Conservation (phyloP, 441 rosid species). For the Arabidopsis lyrata region DNA sequence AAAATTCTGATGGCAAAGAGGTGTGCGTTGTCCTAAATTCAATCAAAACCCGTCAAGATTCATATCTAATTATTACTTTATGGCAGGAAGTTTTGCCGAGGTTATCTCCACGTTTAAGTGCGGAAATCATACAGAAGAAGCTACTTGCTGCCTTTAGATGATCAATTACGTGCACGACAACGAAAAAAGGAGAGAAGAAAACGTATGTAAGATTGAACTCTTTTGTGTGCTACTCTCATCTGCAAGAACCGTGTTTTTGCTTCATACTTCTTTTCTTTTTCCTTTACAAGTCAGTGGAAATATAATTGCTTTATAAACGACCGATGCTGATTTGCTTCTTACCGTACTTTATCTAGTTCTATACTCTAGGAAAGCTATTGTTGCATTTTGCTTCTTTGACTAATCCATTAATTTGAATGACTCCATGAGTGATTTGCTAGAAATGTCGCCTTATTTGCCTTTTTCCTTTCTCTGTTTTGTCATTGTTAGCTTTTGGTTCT, state of each 20-base stretch:
- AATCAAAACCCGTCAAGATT: background rate
- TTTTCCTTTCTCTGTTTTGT: conserved; percentile 32
- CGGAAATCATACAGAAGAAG: conserved; percentile 81
- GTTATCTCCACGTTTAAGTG: conserved; percentile 78
- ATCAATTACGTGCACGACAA: conserved; percentile 42
- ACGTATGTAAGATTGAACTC: conserved; percentile 26
- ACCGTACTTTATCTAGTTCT: conserved; percentile 13
- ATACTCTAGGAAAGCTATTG: conserved; percentile 10
- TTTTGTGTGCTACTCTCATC: conserved; percentile 13
- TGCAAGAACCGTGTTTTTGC: conserved; percentile 22
- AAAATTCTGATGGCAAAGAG: conserved; percentile 74
- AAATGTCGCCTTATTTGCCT: conserved; percentile 28
- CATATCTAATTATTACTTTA: conserved; percentile 18
- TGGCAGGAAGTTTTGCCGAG: conserved; percentile 77
- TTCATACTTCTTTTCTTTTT: conserved; percentile 16
- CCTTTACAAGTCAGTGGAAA: conserved; percentile 7
- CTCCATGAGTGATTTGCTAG: conserved; percentile 30
- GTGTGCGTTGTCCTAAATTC: conserved; percentile 37
- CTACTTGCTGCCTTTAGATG: conserved; percentile 69
- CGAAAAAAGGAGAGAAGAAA: conserved; percentile 4
- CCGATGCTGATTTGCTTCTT: conserved; percentile 20
- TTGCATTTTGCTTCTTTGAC: conserved; percentile 48
- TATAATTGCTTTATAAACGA: conserved; percentile 32
- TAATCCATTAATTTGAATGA: conserved; percentile 42
- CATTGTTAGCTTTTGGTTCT: conserved; percentile 38